Evolutionary conservation across 208 protist genomes (phyloP), one percentile per base, ranked within the genome.

Genomic region (Phytomonas serpens): DNA sequence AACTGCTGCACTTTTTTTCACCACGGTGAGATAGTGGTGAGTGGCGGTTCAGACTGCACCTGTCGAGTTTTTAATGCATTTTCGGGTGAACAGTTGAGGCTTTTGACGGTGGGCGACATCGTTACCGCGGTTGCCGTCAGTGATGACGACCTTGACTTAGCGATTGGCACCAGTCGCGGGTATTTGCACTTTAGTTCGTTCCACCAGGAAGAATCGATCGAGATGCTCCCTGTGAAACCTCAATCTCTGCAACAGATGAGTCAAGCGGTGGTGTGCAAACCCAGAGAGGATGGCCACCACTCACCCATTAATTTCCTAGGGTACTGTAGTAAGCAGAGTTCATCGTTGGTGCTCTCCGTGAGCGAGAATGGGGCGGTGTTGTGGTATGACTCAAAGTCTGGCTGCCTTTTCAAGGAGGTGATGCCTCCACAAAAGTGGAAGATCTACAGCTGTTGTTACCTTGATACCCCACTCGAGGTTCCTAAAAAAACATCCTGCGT

Each of bases 1-100:
- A 80, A 80, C 68, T 82, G 79, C 67, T 89, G 88, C 63, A 36
- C 74, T 32, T 93, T 93, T 74, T 70, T 92, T n/a, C 74, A 81
- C 69, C 71, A 77, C 64, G 70, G 72, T 3, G 68, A 61, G 37
- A 47, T 82, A n/a, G 80, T 93, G 30, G 67, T 87, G 27, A 96
- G 86, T 19, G 90, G 80, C 19, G 89, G 87, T 0, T 72, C 78
- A 0, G 90, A 96, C 73, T 75, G 81, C 42, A 93, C 83, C 14
- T 90, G 83, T 72, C 81, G 87, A 36, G 75, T 96, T 37, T 86
- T 93, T 67, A 80, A 91, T 73, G 66, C 77, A 0, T 27, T 73
- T 16, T 87, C 78, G 11, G 84, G 85, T 6, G 77, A 84, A 61
- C 81, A 87, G 72, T 68, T 92, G 38, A 37, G 74, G 51, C 62